Base-by-base conservation (phyloP, 2,329 filamentous ascomycete species). In the Huntiella omanensis region DNA sequence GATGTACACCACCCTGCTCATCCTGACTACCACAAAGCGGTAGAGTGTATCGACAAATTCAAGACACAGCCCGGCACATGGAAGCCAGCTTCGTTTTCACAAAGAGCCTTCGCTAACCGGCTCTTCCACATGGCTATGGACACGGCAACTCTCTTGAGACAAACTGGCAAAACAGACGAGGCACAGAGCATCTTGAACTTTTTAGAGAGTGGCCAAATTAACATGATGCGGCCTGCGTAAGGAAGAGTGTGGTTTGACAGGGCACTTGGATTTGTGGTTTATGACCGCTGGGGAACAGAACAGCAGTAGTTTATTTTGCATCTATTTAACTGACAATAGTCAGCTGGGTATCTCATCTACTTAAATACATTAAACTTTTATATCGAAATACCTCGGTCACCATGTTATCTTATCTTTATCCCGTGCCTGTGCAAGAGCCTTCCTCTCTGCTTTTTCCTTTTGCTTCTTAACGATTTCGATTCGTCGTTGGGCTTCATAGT, bases 1-100 rank as follows among this genome's bases (percentile, higher is more conserved):
- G 62, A 68, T 22, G 60, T 77, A 1, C 62, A 70, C 48, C 72
- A 76, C 53, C 73, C 73, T 0, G 66, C 66, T 0, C 59, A 60
- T 2, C 72, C 73, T 0, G 62, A 64, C 19, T 62, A 67, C 16
- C 56, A 59, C 2, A 61, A 62, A 1, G 73, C 73, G 0, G 53
- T 75, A 8, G 54, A 61, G 2, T 65, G 69, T 45, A 63, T 75
- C 13, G 51, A 57, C 4, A 50, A 53, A 1, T 43, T 52, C 19
- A 40, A 43, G 7, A 39, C 36, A 43, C n/a, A 33, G 10, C 15
- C 13, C 36, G 16, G 13, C 28, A 15, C n/a, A 28, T 36, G 10
- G 37, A 46, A 8, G 40, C 15, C 13, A 10, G 22, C 6, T 28
- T 28, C 22, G 22, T 28, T 28, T 28, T 28, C 12, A 6, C 19